Evolutionary conservation across 2,329 filamentous ascomycete genomes (phyloP).

Genomic region (Neofusicoccum ribis): DNA sequence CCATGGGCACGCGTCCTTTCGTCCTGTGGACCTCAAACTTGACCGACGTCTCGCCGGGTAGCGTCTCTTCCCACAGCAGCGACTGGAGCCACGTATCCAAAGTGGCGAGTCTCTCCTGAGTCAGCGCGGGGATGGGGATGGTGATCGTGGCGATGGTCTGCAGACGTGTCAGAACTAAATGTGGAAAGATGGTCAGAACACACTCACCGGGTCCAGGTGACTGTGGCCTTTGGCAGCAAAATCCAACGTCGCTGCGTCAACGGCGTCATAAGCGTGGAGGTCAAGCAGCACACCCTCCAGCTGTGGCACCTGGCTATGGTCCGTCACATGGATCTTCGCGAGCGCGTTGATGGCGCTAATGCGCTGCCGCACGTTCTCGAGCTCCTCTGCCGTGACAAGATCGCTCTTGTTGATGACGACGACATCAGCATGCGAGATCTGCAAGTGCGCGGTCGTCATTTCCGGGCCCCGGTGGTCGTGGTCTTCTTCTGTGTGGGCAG

Average conservation of each 20-base stretch:
- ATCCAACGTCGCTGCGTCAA: constrained; percentile 65
- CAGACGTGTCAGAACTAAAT: neutral
- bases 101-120: constrained; percentile 55
- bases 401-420: constrained; percentile 94
- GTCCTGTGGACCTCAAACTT: constrained; percentile 81
- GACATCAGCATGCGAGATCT: constrained; percentile 96
- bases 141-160: constrained; percentile 83
- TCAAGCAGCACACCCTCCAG: constrained; percentile 87
- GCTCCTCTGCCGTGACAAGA: constrained; percentile 69
- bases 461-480: constrained; percentile 60
- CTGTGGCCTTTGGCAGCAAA: constrained; percentile 78
- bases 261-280: constrained; percentile 86
- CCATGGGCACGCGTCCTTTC: constrained; percentile 74
- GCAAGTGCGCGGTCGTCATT: constrained; percentile 89
- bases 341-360: constrained; percentile 86
- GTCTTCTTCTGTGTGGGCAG: constrained; percentile 49
- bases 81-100: constrained; percentile 82
- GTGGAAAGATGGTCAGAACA: neutral
- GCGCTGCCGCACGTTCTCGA: constrained; percentile 68
- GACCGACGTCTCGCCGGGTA: constrained; percentile 47
- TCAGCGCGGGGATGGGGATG: constrained; percentile 65
- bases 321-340: constrained; percentile 79
- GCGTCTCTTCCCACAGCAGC: constrained; percentile 75
- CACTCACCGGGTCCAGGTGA: constrained; percentile 78
- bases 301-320: constrained; percentile 74